Percentiles rank a stretch among this genome's conserved stretches.
Conservation (phyloP, 179 eudicot genomes). For the Nepenthes alata region DNA sequence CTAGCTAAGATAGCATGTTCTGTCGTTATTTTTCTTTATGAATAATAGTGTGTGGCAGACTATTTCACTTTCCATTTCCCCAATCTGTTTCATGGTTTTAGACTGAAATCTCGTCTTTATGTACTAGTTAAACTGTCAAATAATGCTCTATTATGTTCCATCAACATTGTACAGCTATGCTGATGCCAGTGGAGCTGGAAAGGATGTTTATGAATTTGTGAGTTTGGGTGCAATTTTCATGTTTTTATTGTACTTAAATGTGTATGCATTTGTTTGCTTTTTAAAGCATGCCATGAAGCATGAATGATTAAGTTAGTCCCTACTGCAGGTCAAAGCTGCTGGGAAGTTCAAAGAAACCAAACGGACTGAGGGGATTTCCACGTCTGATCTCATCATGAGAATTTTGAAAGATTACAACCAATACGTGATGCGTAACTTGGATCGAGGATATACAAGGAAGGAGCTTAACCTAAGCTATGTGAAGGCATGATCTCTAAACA, state of each 20-base stretch:
- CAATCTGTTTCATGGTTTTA: no score
- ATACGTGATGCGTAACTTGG: conserved; percentile 92
- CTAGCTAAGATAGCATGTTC: no score
- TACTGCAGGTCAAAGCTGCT: conserved; percentile 64
- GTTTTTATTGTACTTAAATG: background rate
- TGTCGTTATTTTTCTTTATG: no score
- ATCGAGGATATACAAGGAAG: conserved; percentile 86
- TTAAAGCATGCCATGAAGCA: conserved; percentile 1
- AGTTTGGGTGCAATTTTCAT: conserved; percentile 21
- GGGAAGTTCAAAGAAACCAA: conserved; percentile 80
- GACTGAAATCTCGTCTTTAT: no score
- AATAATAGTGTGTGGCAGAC: no score
- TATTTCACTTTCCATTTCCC: no score
- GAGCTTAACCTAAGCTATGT: conserved; percentile 89
- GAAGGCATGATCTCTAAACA: conserved; percentile 37
- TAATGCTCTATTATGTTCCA: background rate
- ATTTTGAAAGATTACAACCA: conserved; percentile 87
- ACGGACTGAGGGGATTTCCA: conserved; percentile 94
- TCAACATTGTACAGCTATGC: conserved; percentile 49
- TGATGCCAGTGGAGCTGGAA: conserved; percentile 87
- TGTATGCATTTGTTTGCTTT: conserved; percentile 2
- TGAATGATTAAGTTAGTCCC: conserved; percentile 7
- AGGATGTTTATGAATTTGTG: conserved; percentile 92
- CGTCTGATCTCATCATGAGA: conserved; percentile 90
- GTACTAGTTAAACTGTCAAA: no score